phyloP scores from a whole-genome alignment of 2,329 filamentous ascomycete genomes.

The Capronia americana region DNA sequence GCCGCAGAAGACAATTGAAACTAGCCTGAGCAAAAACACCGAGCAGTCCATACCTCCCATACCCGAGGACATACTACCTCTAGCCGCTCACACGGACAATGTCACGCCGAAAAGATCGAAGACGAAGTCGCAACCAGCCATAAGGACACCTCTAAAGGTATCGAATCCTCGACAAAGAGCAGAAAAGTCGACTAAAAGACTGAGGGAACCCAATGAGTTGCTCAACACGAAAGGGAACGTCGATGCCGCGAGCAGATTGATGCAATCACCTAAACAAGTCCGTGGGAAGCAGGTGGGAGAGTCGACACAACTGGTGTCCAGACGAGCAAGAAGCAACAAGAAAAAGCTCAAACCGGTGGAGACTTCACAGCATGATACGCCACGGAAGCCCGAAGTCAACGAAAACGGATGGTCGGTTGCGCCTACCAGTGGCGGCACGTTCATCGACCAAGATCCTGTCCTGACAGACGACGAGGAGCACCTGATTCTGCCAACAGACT shows the following conservation, averaged over 20 bases:
- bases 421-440: slow-evolving; percentile 60
- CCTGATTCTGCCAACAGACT: slow-evolving; percentile 76
- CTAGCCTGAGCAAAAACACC: neutral
- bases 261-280: neutral
- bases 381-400: slow-evolving; percentile 18
- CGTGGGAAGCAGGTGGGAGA: neutral
- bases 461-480: slow-evolving; percentile 67
- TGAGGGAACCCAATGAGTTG: neutral
- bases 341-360: slow-evolving; percentile 39
- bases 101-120: neutral
- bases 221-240: neutral
- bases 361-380: slow-evolving; percentile 6
- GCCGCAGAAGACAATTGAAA: neutral
- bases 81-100: neutral
- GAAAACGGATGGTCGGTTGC: slow-evolving; percentile 54
- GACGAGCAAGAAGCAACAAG: neutral
- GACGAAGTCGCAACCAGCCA: neutral
- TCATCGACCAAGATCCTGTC: slow-evolving; percentile 62
- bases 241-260: neutral
- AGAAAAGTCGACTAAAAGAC: neutral
- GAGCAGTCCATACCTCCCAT: neutral
- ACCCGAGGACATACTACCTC: neutral
- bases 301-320: neutral
- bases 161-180: neutral
- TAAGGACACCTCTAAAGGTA: neutral